A percentile compares a stretch with the other conserved stretches of the same genome.
These are phyloP conservation scores for Lepidium sativum DNA, from an alignment of 345 rosid species.

Conservation along the genomic window DNA sequence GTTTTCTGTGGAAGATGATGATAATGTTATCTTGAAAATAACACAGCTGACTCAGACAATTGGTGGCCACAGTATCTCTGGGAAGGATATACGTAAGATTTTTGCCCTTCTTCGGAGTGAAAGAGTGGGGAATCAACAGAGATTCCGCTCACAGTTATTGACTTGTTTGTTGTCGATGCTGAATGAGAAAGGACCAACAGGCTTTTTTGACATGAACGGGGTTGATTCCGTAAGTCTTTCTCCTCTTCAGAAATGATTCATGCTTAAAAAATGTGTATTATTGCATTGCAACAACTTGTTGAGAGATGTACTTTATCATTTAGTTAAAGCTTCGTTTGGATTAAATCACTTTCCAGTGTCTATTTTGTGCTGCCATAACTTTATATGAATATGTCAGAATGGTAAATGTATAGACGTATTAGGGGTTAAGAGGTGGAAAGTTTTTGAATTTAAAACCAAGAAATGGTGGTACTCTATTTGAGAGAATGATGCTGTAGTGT, in stretches of 20 bases:
- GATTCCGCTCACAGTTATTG: slow-evolving; percentile 76
- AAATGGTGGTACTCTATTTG: slow-evolving; percentile 1
- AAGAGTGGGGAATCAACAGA: slow-evolving; percentile 72
- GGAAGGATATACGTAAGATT: slow-evolving; percentile 94
- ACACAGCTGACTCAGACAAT: slow-evolving; percentile 78
- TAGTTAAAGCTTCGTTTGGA: neutral
- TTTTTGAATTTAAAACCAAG: neutral
- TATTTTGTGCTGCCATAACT: neutral
- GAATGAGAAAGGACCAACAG: slow-evolving; percentile 93
- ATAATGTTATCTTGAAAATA: slow-evolving; percentile 64
- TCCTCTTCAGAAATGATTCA: slow-evolving; percentile 4
- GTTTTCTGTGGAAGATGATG: slow-evolving; percentile 78
- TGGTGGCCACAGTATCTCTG: slow-evolving; percentile 98
- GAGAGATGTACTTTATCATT: neutral
- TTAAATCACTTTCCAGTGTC: neutral
- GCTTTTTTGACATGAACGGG: slow-evolving; percentile 86
- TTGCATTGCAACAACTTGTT: neutral
- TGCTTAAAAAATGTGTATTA: neutral
- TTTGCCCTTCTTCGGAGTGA: slow-evolving; percentile 93
- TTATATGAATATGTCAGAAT: neutral
- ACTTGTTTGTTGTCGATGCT: slow-evolving; percentile 78
- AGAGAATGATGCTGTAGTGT: slow-evolving; percentile 9
- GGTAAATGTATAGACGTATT: slow-evolving; percentile 6
- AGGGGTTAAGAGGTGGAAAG: neutral
- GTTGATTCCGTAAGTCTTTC: slow-evolving; percentile 73